Evolutionary conservation across 306 rosid genomes (phyloP), one percentile per base, ranked within the genome.

Genomic region (Fragaria iinumae): DNA sequence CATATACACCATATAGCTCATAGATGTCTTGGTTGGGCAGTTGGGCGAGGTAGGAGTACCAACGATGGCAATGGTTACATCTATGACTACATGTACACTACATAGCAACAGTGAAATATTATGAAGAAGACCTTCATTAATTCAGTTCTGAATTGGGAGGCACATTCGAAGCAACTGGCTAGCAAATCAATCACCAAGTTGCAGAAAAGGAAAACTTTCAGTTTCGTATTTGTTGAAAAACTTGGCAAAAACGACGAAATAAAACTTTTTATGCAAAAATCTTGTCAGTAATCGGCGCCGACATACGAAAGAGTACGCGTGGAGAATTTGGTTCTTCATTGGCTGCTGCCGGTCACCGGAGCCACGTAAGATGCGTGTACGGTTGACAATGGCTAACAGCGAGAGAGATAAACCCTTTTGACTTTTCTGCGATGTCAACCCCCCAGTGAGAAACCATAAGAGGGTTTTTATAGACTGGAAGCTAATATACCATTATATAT

Each of bases 351-450:
- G 70, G 50, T 74, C 17, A 5, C 71, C 20, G 27, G 23, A 67
- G 72, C 72, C 72, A 67, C 32, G 50, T 67, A 43, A 11, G 32
- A 41, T 67, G 52, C 72, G 72, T 25, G 67, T 53, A 17, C 77
- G 18, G 69, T 74, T 60, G 68, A 25, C 56, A 27, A 55, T 53
- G 12, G 50, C 10, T 14, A 32, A 38, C 7, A 43, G 47, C 44
- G 0, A 18, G 3, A 14, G n/a, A 12, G 13, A 45, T 21, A 12
- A 55, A 39, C 47, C 32, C 23, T n/a, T 81, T 69, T 88, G 96
- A 92, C 94, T 70, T 83, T 78, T 76, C 0, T 20, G 0, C 25
- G 36, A 79, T 84, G 97, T 92, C 97, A 90, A 82, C 89, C 66
- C 82, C 18, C 66, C 67, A 62, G 39, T 72, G 57, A 25, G 71